Percentiles rank a stretch among this genome's conserved stretches.
Conservation (phyloP, 1,139 yeast genomes). For the Geotrichum phurueaensis region DNA sequence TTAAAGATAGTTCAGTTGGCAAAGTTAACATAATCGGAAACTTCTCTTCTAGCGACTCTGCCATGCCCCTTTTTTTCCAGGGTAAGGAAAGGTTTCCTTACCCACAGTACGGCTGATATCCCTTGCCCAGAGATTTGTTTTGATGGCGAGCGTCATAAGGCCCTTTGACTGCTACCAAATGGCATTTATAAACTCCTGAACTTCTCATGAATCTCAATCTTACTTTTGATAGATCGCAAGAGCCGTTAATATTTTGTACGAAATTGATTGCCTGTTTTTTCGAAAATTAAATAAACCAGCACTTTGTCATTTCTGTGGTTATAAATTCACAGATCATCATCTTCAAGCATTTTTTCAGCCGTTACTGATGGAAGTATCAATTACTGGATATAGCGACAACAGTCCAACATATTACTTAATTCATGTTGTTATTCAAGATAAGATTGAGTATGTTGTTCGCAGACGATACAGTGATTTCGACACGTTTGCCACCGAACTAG, state of each 20-base stretch:
- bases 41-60: neutral
- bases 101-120: neutral
- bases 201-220: neutral
- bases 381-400: constrained; percentile 34
- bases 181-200: neutral
- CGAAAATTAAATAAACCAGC: neutral
- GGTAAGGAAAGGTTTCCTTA: neutral
- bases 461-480: constrained; percentile 52
- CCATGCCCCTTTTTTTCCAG: neutral
- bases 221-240: neutral
- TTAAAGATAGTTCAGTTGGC: neutral
- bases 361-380: constrained; percentile 26
- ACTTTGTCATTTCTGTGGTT: neutral
- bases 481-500: constrained; percentile 42
- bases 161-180: neutral
- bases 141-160: neutral
- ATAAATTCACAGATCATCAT: neutral
- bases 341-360: neutral
- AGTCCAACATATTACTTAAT: constrained; percentile 38
- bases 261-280: neutral
- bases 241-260: neutral
- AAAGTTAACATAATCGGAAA: neutral
- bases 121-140: neutral
- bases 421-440: constrained; percentile 31
- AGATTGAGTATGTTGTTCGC: constrained; percentile 32